A percentile compares a stretch with the other conserved stretches of the same genome.
phyloP scores from a whole-genome alignment of 768 basidiomycete species.

The Panaeolus cyanescens region DNA sequence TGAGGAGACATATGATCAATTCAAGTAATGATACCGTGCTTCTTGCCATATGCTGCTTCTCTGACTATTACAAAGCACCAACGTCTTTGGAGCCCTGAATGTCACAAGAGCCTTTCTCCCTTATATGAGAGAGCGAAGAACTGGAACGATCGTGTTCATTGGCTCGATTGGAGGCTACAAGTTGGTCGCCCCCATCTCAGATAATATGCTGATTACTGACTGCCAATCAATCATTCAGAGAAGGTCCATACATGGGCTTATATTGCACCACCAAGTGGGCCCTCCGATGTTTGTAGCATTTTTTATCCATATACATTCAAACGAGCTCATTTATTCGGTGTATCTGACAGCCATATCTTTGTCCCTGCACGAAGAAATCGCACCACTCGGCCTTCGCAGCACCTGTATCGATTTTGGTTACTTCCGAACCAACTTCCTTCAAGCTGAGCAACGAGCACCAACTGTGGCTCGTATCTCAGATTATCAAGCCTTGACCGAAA shows the following conservation, averaged over 20 bases:
- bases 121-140: conserved; percentile 41
- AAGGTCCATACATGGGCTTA: conserved; percentile 31
- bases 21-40: conserved; percentile 28
- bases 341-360: conserved; percentile 27
- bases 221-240: conserved; percentile 11
- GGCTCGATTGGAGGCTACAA: conserved; percentile 42
- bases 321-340: too few relatives aligned
- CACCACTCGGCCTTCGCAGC: conserved; percentile 37
- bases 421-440: conserved; percentile 36
- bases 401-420: conserved; percentile 40
- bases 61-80: conserved; percentile 29
- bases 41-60: neutral
- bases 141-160: conserved; percentile 43
- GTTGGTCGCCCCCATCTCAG: conserved; percentile 15
- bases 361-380: conserved; percentile 34
- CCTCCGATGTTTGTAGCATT: conserved; percentile 23
- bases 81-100: conserved; percentile 46
- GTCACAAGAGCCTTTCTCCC: conserved; percentile 49
- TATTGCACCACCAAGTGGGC: conserved; percentile 43
- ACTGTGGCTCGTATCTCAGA: conserved; percentile 31
- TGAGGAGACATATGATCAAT: conserved; percentile 38
- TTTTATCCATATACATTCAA: neutral
- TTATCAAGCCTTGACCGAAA: conserved; percentile 27
- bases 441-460: conserved; percentile 22
- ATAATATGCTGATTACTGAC: neutral